Conservation (phyloP, 2,329 filamentous ascomycete species). For the Cladosporium velox region DNA sequence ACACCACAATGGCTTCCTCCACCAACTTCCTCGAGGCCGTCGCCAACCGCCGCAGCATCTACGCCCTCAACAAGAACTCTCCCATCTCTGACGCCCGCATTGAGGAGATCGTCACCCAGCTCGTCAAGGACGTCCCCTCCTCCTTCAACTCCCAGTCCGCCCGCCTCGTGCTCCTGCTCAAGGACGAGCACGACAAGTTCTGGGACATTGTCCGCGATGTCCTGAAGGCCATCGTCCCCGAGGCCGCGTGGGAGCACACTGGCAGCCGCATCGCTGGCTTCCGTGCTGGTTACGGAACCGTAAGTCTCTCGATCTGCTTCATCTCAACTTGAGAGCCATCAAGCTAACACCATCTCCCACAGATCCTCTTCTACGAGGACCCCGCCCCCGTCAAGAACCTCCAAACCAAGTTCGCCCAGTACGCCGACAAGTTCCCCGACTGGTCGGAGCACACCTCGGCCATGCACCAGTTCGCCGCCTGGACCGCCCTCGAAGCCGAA, state of each 20-base stretch:
- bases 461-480: conserved; percentile 35
- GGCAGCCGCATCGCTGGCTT: conserved; percentile 59
- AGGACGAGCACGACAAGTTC: conserved; percentile 80
- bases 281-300: conserved; percentile 72
- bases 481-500: conserved; percentile 35
- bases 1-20: conserved; percentile 40
- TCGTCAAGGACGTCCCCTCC: conserved; percentile 70
- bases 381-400: conserved; percentile 64
- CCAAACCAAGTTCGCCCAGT: conserved; percentile 69
- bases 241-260: conserved; percentile 61
- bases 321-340: neutral
- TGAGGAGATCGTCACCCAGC: conserved; percentile 60
- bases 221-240: conserved; percentile 69
- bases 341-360: neutral
- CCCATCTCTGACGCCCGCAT: conserved; percentile 71
- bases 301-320: conserved; percentile 46
- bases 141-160: conserved; percentile 89
- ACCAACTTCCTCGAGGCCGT: conserved; percentile 62
- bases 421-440: conserved; percentile 75
- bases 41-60: conserved; percentile 65
- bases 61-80: conserved; percentile 57
- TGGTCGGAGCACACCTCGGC: conserved; percentile 77
- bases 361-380: conserved; percentile 87
- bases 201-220: conserved; percentile 73
- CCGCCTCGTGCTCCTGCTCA: conserved; percentile 75